Percentiles rank a stretch among this genome's conserved stretches.
Evolutionary conservation across 371 early-diverging fungal genomes (phyloP).

Genomic region (Syncephalastrum sp.): DNA sequence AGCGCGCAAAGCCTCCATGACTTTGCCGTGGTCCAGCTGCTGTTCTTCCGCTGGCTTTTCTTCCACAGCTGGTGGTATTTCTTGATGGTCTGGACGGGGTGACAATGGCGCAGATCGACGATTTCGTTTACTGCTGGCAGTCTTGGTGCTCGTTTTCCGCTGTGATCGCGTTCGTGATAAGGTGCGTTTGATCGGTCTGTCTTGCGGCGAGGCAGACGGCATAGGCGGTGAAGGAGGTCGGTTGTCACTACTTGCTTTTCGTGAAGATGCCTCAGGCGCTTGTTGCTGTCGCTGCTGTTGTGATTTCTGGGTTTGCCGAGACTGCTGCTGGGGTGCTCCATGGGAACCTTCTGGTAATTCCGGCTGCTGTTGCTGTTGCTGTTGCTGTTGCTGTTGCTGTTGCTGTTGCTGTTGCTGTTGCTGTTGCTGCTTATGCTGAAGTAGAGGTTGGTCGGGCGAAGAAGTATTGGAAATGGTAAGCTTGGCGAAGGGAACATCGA

Average conservation of each 20-base stretch:
- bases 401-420: constrained; percentile 8
- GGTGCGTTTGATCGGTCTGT: constrained; percentile 24
- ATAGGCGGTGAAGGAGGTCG: no score
- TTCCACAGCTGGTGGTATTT: constrained; percentile 4
- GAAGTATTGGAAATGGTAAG: constrained; percentile 36
- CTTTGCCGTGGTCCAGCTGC: constrained; percentile 22
- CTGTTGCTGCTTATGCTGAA: constrained; percentile 2
- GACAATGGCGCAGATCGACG: constrained; percentile 12
- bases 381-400: constrained; percentile 36
- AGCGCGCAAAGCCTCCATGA: constrained; percentile 28
- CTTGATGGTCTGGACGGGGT: constrained; percentile 7
- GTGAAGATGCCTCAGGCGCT: not conserved
- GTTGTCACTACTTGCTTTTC: no score
- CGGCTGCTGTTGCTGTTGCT: constrained; percentile 2
- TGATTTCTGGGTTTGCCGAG: constrained; percentile 14
- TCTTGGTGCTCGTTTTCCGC: constrained; percentile 15
- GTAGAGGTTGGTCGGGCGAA: constrained; percentile 25
- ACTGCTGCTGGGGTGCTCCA: constrained; percentile 6
- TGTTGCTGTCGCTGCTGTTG: constrained; percentile 4
- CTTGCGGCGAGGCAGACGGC: not conserved
- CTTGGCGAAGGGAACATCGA: constrained; percentile 45
- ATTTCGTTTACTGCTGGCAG: constrained; percentile 24
- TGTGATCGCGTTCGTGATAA: constrained; percentile 38
- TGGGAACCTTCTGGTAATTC: no score
- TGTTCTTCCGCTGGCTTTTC: constrained; percentile 4